Evolutionary conservation across 1,284 basidiomycete genomes (phyloP), one percentile per base, ranked within the genome.

Genomic region (Sphaerobolus stellatus): DNA sequence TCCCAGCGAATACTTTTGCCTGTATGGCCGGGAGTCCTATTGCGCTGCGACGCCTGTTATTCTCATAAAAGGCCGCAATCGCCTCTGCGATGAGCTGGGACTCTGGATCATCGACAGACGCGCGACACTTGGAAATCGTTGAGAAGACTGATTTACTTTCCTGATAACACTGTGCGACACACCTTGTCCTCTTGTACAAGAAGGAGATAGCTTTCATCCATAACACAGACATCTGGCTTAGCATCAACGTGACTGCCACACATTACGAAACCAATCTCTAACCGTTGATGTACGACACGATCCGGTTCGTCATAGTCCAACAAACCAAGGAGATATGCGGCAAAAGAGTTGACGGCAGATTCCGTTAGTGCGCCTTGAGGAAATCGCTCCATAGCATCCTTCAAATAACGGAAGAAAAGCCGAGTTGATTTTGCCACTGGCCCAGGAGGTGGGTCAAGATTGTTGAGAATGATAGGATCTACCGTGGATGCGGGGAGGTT

Each of bases 51-150:
- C 14, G 25, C 30, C 60, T 13, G 48, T 72, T 70, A 48, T 70
- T 71, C 27, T 58, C 40, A 16, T 60, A 33, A 58, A 71, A 73
- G 14, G 71, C 71, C 4, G 68, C 71, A 44, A 75, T 65, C 9
- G 72, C 71, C 49, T 64, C 64, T 22, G 69, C 70, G 25, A 75
- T 63, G 28, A 72, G 61, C 59, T 70, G 70, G n/a, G 68, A 61
- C 40, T 65, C 61, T 9, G 66, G 64, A 48, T 69, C 59, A 34
- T 24, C 9, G n/a, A n/a, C n/a, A n/a, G n/a, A n/a, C n/a, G n/a
- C n/a, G n/a, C n/a, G n/a, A n/a, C n/a, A n/a, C n/a, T n/a, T n/a
- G n/a, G n/a, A n/a, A n/a, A n/a, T 57, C 14, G 18, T 53, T 14
- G 20, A 14, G n/a, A n/a, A n/a, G n/a, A n/a, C n/a, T n/a, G 9